Evolutionary conservation across 2,329 filamentous ascomycete genomes (phyloP), one percentile per base, ranked within the genome.

Genomic region (Chaetomiaceae sp.): DNA sequence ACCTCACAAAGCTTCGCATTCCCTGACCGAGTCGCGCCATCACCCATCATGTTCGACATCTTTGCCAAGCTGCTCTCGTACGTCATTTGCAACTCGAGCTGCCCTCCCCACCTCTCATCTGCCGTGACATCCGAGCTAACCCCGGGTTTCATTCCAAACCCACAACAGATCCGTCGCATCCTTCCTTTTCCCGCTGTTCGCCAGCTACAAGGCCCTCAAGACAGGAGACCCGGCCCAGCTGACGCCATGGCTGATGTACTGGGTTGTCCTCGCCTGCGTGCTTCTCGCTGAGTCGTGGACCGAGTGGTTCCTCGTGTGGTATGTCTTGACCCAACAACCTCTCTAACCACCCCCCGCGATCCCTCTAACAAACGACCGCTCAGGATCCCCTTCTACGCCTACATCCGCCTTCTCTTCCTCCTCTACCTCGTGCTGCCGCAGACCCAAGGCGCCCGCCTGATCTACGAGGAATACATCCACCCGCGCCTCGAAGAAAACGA

Each of bases 231-330:
- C 91, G 2, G 85, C 89, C 33, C 84, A 95, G 66, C 79, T 96
- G 54, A 89, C 89, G 57, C 92, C 92, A 84, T 99, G 93, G 93
- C 81, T 97, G 59, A 97, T 97, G 87, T 99, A 97, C 79, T 99
- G 92, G 87, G 89, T 96, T 54, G 89, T 96, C 20, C 81, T 96
- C 58, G 87, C 88, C 55, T 85, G 88, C 67, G 82, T 85, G 62
- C 77, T 91, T 50, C 80, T 93, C 55, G 81, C 84, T 69, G 93
- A 97, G 73, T 91, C 86, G 41, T 95, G 90, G 81, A 83, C 87
- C 50, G 82, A 85, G 62, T 96, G 92, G 72, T 84, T 97, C 64
- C 79, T 97, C 41, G 79, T 79, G 67, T 97, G 90, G 86, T 85
- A 71, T 46, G 72, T 10, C 13, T 7, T 33, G 7, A n/a, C 17